A percentile compares a stretch with the other conserved stretches of the same genome.
These are phyloP conservation scores for Leccinum boreale DNA, from an alignment of 768 basidiomycete genomes.

Conservation along the genomic window DNA sequence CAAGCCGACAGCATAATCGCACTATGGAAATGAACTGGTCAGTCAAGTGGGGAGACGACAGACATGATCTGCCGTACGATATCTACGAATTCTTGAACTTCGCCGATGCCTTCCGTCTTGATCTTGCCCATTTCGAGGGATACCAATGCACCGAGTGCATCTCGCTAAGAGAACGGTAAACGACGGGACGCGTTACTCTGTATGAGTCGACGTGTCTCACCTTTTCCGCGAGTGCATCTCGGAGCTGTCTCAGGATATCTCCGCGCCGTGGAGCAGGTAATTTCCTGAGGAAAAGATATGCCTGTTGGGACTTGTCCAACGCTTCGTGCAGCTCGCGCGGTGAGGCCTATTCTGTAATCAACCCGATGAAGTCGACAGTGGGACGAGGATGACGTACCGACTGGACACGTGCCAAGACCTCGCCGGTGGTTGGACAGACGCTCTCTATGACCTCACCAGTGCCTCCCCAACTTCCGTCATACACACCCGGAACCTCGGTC, in stretches of 20 bases:
- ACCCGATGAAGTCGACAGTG: conserved; percentile 1
- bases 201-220: conserved; percentile 33
- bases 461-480: conserved; percentile 80
- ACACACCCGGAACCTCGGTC: conserved; percentile 69
- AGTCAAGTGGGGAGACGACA: background rate
- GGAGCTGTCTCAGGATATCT: conserved; percentile 83
- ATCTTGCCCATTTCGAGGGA: conserved; percentile 93
- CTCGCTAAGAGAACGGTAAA: conserved; percentile 46
- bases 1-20: conserved; percentile 90
- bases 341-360: conserved; percentile 48
- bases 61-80: conserved; percentile 56
- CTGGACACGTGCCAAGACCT: conserved; percentile 70
- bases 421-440: conserved; percentile 84
- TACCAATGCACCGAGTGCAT: conserved; percentile 77
- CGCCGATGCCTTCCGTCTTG: conserved; percentile 83
- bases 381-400: conserved; percentile 45
- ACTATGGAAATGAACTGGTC: conserved; percentile 43
- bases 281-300: conserved; percentile 64
- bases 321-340: conserved; percentile 69
- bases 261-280: conserved; percentile 87
- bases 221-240: conserved; percentile 77
- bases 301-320: conserved; percentile 69
- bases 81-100: conserved; percentile 94
- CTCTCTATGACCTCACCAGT: conserved; percentile 67
- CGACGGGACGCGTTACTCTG: background rate